Evolutionary conservation across 768 basidiomycete species (phyloP), one percentile per base, ranked within the genome.

Genomic region (Amanita muscaria): DNA sequence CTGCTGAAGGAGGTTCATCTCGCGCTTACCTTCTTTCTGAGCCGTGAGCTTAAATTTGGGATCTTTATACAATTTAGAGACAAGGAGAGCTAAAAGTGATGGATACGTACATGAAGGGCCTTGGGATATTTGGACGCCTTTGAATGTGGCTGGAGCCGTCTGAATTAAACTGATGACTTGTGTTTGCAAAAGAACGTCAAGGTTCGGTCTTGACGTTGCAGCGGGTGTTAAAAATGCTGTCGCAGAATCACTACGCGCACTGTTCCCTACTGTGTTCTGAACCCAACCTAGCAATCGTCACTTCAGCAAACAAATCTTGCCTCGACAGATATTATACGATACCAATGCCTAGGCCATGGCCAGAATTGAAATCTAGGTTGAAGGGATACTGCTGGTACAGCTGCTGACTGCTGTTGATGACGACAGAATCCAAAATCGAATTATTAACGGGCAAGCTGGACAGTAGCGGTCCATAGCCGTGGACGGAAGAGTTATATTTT

Each of bases 281-380:
- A 48, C 23, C 50, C 56, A 64, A 15, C 61, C 64, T 65, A 29
- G 23, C 15, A 35, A 7, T 12, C 6, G 24, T 24, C 10, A 29
- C 12, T 34, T 19, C n/a, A n/a, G n/a, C n/a, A n/a, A n/a, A n/a
- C n/a, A n/a, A n/a, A n/a, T n/a, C n/a, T n/a, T n/a, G n/a, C n/a
- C n/a, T n/a, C n/a, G n/a, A n/a, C n/a, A n/a, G n/a, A n/a, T n/a
- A n/a, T n/a, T n/a, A n/a, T n/a, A n/a, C n/a, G 16, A 7, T 37
- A 66, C 65, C 60, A 12, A 66, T 29, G 14, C 68, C 68, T 2
- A 67, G 50, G 1, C 51, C 49, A 12, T 53, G 53, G 4, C 70
- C 67, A 2, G 58, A 59, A 23, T 70, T 64, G 42, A 61, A 51
- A 47, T 68, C 65, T 6, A 52, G 8, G 34, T 66, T 65, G 53